Evolutionary conservation across 2,329 filamentous ascomycete genomes (phyloP).

Genomic region (Trichoderma atrobrunneum): DNA sequence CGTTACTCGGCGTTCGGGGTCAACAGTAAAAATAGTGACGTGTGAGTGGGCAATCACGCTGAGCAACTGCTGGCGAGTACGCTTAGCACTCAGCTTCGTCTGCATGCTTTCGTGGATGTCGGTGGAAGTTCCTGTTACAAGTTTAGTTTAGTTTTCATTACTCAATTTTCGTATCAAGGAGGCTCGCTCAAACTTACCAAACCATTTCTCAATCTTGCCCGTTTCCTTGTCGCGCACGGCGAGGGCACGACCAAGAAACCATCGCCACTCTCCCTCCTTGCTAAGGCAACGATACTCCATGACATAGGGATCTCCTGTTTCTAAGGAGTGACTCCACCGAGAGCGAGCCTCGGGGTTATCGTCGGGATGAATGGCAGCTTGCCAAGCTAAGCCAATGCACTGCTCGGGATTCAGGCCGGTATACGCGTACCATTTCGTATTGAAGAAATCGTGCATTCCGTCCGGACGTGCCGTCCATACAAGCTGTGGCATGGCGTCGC

Average conservation of each 20-base stretch:
- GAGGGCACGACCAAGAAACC: slow-evolving; percentile 73
- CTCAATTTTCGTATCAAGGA: neutral
- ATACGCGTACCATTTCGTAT: slow-evolving; percentile 75
- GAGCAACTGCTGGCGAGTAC: slow-evolving; percentile 66
- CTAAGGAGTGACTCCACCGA: slow-evolving; percentile 61
- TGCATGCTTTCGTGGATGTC: slow-evolving; percentile 75
- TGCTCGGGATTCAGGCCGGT: slow-evolving; percentile 64
- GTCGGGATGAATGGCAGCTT: slow-evolving; percentile 65
- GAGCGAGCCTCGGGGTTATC: slow-evolving; percentile 57
- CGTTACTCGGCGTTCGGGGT: slow-evolving; percentile 58
- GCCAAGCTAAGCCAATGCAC: slow-evolving; percentile 62
- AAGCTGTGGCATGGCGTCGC: slow-evolving; percentile 68
- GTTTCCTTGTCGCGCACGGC: slow-evolving; percentile 64
- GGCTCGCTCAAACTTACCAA: slow-evolving; percentile 49
- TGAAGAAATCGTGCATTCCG: slow-evolving; percentile 70
- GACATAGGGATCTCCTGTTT: slow-evolving; percentile 65
- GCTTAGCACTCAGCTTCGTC: slow-evolving; percentile 62
- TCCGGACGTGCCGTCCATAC: slow-evolving; percentile 71
- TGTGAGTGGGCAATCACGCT: slow-evolving; percentile 72
- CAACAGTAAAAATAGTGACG: slow-evolving; percentile 72
- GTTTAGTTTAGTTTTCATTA: neutral
- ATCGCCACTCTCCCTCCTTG: slow-evolving; percentile 68
- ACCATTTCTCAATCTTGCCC: slow-evolving; percentile 73
- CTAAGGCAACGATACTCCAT: slow-evolving; percentile 69
- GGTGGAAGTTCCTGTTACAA: slow-evolving; percentile 60